phyloP scores from a whole-genome alignment of 2,329 filamentous ascomycete species.

The Cylindrodendrum hubeiense region DNA sequence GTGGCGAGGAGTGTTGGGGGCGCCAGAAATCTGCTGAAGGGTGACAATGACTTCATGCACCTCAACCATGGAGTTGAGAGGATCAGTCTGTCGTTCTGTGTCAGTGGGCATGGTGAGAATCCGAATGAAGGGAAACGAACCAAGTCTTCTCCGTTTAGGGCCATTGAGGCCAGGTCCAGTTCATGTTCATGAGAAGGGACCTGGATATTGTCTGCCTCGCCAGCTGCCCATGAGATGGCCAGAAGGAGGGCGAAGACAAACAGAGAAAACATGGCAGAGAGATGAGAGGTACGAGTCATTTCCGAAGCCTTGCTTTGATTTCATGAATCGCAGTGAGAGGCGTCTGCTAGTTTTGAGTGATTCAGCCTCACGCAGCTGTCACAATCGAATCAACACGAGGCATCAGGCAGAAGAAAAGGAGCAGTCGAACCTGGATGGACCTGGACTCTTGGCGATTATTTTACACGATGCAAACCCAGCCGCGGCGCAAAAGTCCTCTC shows the following conservation, averaged over 20 bases:
- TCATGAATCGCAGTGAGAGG: neutral
- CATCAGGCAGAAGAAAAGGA: neutral
- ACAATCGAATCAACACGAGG: neutral
- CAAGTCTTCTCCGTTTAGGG: slow-evolving; percentile 17
- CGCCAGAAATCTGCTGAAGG: slow-evolving; percentile 37
- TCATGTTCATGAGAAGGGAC: slow-evolving; percentile 18
- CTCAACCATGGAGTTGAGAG: slow-evolving; percentile 29
- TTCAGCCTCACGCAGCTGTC: neutral
- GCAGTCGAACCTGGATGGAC: slow-evolving; percentile 15
- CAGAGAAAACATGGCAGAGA: neutral
- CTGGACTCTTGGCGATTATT: neutral
- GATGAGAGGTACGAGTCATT: neutral
- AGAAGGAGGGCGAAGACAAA: slow-evolving; percentile 9
- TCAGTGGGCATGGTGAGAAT: neutral
- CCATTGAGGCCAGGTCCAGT: slow-evolving; percentile 26
- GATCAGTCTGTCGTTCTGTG: neutral
- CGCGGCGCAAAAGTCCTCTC: neutral
- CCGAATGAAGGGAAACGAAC: slow-evolving; percentile 22
- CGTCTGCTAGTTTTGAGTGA: neutral
- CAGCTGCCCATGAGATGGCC: slow-evolving; percentile 6
- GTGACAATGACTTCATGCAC: slow-evolving; percentile 45
- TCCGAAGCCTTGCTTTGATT: neutral
- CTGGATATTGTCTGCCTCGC: slow-evolving; percentile 19
- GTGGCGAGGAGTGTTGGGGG: slow-evolving; percentile 43
- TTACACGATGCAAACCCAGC: neutral